These are phyloP conservation scores for Venturia asperata DNA, from an alignment of 2,329 filamentous ascomycete species.

Conservation along the genomic window DNA sequence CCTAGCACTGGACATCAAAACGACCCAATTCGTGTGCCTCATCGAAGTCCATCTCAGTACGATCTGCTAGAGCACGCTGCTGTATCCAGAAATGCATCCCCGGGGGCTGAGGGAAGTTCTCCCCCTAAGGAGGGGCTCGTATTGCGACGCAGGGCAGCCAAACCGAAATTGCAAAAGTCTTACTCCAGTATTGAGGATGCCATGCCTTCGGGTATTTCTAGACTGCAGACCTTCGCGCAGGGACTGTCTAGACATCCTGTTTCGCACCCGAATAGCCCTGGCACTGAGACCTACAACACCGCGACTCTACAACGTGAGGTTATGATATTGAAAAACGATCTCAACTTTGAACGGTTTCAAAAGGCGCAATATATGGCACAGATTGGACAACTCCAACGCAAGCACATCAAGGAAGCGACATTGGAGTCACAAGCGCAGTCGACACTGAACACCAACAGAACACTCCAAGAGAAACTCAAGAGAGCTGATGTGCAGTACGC, in stretches of 20 bases:
- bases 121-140: constrained; percentile 1
- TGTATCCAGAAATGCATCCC: neutral
- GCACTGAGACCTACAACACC: constrained; percentile 32
- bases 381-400: constrained; percentile 69
- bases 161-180: constrained; percentile 8
- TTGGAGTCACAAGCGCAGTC: constrained; percentile 78
- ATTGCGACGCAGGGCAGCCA: neutral
- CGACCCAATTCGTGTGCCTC: constrained; percentile 3
- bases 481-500: constrained; percentile 65
- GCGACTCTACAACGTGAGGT: constrained; percentile 61
- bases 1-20: constrained; percentile 9
- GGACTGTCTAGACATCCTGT: constrained; percentile 21
- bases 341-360: constrained; percentile 76
- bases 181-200: neutral
- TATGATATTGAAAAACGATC: constrained; percentile 69
- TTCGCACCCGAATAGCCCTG: constrained; percentile 26
- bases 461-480: constrained; percentile 63
- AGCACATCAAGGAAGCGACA: constrained; percentile 67
- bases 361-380: constrained; percentile 78
- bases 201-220: constrained; percentile 23
- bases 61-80: neutral
- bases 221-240: constrained; percentile 31
- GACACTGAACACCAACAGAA: constrained; percentile 67
- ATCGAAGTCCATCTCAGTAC: neutral
- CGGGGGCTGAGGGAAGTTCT: constrained; percentile 3